Base-by-base conservation (phyloP, 306 rosid species). In the Prunus mume region DNA sequence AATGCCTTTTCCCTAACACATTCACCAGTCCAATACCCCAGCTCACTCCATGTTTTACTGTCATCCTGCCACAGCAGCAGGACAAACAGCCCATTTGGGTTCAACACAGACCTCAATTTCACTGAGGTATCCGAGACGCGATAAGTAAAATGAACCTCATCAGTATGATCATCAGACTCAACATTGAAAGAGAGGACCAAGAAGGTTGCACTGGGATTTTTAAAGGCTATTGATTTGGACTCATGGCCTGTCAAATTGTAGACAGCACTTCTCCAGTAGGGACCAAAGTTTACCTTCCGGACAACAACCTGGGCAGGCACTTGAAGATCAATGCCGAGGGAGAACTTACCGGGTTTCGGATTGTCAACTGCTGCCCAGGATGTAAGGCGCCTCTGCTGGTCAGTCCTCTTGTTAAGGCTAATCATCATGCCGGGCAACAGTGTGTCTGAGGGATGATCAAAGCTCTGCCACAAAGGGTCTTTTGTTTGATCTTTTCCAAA, bases 391-490 rank as follows among this genome's bases (percentile, higher is more conserved):
- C 22, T 20, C 20, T 38, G 75, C 10, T 55, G 50, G 13, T 32
- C 65, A 12, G 75, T 34, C n/a, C 11, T 11, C 3, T 22, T 41
- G 69, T 79, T 54, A 20, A 75, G 20, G 41, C 50, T 72, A 9
- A 78, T 2, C 32, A 56, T 83, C 63, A 79, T 49, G 17, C 63
- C 64, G 0, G 92, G 83, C 34, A 87, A 85, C 3, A 71, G 0
- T 13, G 83, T 77, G 57, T 88, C 67, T 0, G 80, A 3, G 0
- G 87, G 95, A 77, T 75, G 64, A 68, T 90, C 85, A 54, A 86
- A 86, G 76, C 91, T 82, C 81, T 87, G 83, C 94, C 94, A 87
- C 10, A 70, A 2, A 3, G 57, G 24, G 13, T 47, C 43, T 34
- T 34, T 34, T 34, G 43, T 34, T 6, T 34, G 43, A 34, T 34